phyloP scores from a whole-genome alignment of 1,139 yeast genomes.

The Torulaspora pretoriensis region DNA sequence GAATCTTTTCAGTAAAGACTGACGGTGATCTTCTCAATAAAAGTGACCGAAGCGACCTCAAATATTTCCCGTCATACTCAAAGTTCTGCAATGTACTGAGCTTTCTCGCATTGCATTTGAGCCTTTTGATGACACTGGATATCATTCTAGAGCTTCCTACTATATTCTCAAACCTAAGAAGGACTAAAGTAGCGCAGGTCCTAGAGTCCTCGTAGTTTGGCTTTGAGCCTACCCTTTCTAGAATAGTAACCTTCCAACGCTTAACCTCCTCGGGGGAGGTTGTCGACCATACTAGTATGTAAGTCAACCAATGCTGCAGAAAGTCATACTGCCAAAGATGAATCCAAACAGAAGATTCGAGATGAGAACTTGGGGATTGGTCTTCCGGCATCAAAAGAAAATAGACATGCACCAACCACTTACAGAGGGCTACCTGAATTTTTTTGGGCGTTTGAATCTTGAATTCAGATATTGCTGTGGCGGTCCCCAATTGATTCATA shows the following conservation, averaged over 20 bases:
- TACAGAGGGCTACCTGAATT: conserved; percentile 36
- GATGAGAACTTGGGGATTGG: conserved; percentile 27
- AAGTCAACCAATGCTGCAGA: conserved; percentile 43
- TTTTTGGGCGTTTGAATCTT: conserved; percentile 19
- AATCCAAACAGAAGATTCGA: conserved; percentile 39
- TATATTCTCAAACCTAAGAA: conserved; percentile 19
- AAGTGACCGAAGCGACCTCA: conserved; percentile 10
- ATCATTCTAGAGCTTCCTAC: conserved; percentile 18
- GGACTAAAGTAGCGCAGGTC: conserved; percentile 22
- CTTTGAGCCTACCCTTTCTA: conserved; percentile 20
- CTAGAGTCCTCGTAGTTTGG: conserved; percentile 25
- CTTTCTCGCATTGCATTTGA: conserved; percentile 20
- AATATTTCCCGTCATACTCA: conserved; percentile 17
- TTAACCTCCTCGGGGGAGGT: conserved; percentile 36
- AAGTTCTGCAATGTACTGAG: conserved; percentile 20
- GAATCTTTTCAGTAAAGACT: conserved; percentile 14
- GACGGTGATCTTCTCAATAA: conserved; percentile 14
- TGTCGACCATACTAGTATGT: conserved; percentile 41
- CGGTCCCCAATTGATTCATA: conserved; percentile 35
- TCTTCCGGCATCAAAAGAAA: conserved; percentile 28
- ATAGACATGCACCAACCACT: conserved; percentile 42
- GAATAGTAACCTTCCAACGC: conserved; percentile 29
- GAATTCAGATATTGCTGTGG: conserved; percentile 19
- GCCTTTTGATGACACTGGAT: conserved; percentile 13
- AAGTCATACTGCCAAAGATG: conserved; percentile 44